Evolutionary conservation across 2,329 filamentous ascomycete genomes (phyloP).

Genomic region (Colletotrichum melonis): DNA sequence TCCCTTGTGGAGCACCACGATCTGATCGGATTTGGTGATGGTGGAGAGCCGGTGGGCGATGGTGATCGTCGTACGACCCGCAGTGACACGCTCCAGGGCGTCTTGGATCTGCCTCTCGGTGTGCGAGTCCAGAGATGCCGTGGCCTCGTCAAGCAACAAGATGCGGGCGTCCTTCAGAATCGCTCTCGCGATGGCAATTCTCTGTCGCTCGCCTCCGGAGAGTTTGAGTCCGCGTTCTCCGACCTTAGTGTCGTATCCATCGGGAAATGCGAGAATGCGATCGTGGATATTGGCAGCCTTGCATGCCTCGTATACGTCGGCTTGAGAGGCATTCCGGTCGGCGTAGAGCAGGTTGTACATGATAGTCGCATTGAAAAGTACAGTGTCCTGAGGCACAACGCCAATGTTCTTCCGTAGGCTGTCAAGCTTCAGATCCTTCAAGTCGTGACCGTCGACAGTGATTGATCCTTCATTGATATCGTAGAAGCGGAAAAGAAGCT

Average conservation of each 20-base stretch:
- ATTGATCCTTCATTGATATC: constrained; percentile 58
- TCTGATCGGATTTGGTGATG: constrained; percentile 65
- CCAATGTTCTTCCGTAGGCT: constrained; percentile 55
- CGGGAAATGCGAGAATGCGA: constrained; percentile 62
- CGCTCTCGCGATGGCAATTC: constrained; percentile 71
- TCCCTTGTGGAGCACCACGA: constrained; percentile 64
- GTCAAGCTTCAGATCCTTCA: constrained; percentile 53
- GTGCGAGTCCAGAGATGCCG: constrained; percentile 74
- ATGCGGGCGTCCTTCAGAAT: constrained; percentile 77
- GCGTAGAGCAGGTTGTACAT: constrained; percentile 68
- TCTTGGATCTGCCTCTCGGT: constrained; percentile 69
- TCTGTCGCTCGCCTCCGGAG: constrained; percentile 71
- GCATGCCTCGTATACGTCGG: constrained; percentile 63
- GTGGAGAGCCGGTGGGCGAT: constrained; percentile 69
- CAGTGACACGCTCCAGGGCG: constrained; percentile 59
- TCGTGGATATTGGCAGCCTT: constrained; percentile 66
- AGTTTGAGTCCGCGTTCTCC: constrained; percentile 64
- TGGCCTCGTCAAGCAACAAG: constrained; percentile 78
- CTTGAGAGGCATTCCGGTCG: constrained; percentile 58
- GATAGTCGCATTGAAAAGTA: constrained; percentile 64
- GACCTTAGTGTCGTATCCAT: constrained; percentile 64
- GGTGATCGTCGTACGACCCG: constrained; percentile 63
- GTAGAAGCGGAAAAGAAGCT: constrained; percentile 64
- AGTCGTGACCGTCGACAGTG: constrained; percentile 57
- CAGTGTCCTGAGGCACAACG: constrained; percentile 57